A percentile compares a stretch with the other conserved stretches of the same genome.
These are phyloP conservation scores for Aspergillus udagawae DNA, from an alignment of 2,329 filamentous ascomycete genomes.

Conservation along the genomic window DNA sequence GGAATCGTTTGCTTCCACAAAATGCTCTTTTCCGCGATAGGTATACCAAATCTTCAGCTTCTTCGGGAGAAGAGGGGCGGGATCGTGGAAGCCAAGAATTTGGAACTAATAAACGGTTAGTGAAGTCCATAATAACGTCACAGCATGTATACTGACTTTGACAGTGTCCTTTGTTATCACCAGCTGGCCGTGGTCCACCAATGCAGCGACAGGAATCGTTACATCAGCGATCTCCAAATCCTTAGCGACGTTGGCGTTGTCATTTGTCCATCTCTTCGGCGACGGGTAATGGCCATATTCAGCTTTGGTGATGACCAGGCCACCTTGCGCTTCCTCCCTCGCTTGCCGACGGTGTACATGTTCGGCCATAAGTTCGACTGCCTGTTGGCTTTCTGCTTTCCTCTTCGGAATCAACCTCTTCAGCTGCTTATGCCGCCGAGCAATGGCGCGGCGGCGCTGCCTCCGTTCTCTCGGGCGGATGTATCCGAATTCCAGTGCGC, in stretches of 20 bases:
- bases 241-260: constrained; percentile 13
- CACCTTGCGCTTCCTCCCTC: constrained; percentile 30
- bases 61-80: constrained; percentile 40
- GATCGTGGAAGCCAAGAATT: constrained; percentile 43
- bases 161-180: constrained; percentile 30
- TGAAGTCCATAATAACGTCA: neutral
- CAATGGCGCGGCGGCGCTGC: constrained; percentile 30
- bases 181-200: constrained; percentile 41
- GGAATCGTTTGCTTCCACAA: constrained; percentile 34
- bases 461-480: constrained; percentile 37
- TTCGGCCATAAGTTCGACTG: constrained; percentile 39
- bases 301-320: constrained; percentile 38
- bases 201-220: constrained; percentile 42
- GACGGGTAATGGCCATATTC: constrained; percentile 38
- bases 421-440: constrained; percentile 35
- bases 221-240: constrained; percentile 35
- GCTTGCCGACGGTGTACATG: constrained; percentile 37
- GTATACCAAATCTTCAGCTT: constrained; percentile 39
- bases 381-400: constrained; percentile 35
- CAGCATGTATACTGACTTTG: constrained; percentile 28
- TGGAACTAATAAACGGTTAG: constrained; percentile 32
- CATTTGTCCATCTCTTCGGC: constrained; percentile 19
- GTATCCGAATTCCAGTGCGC: constrained; percentile 39
- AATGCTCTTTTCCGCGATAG: constrained; percentile 38
- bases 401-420: constrained; percentile 33